Evolutionary conservation across 2,329 filamentous ascomycete species (phyloP), one percentile per base, ranked within the genome.

Genomic region (Mollisia scopiformis): DNA sequence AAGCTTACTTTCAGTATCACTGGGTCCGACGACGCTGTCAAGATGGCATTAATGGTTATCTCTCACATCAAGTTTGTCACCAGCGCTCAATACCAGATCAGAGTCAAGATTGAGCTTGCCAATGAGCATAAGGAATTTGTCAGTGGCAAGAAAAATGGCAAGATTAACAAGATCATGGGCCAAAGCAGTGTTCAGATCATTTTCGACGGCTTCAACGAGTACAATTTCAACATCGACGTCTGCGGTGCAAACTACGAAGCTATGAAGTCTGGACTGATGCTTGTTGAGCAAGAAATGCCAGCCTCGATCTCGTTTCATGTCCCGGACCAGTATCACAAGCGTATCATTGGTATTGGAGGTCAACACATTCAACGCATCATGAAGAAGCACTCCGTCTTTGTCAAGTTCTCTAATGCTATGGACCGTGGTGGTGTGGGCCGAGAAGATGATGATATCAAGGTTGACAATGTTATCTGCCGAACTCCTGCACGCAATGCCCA

Each of bases 141-240:
- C 59, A 97, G 93, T 69, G 95, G 95, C 69, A 99, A 99, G 83
- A 99, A 99, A 82, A 99, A 99, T 71, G 95, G 95, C 77, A 99
- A 99, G 80, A 99, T 99, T 78, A 99, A 99, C 83, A 99, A 99
- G 83, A 99, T 99, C 72, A 99, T 99, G 95, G 95, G 94, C 25
- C 94, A 98, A 77, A 97, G 93, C 83, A 97, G 96, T 70, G 95
- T 99, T 13, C 95, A 99, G 78, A 98, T 99, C 72, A 94, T 99
- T 65, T 99, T 99, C 69, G 95, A 99, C 74, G 93, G 93, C 65
- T 99, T 98, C 81, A 97, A 97, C 76, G 95, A 99, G 79, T 99
- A 98, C 84, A 98, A 99, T 78, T 99, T 99, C 82, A 97, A 98
- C 77, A 99, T 99, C 67, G 95, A 99, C 73, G 94, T 99, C 58